Base-by-base conservation (phyloP, 371 early-diverging fungal genomes). In the Mucor irregularis region DNA sequence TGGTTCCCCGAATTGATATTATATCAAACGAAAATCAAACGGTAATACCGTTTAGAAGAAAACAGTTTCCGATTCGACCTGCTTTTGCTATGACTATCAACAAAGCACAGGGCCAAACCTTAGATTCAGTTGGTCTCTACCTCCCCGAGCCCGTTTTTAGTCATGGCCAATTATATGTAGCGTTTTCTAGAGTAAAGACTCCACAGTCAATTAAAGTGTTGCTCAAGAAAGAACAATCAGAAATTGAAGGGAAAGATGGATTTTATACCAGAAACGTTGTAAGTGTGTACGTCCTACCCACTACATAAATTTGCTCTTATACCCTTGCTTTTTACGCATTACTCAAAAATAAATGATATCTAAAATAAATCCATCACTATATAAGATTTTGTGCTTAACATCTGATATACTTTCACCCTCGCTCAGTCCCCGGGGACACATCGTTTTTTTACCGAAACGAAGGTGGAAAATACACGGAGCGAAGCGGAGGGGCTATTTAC, bases 81-180 rank as follows among this genome's bases (percentile, higher is more conserved):
- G 65, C 68, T 0, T 67, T 64, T 56, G 52, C 53, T 0, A 60
- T 71, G 58, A 64, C 56, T 8, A 62, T 71, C 22, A 65, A 71
- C 42, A 71, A 67, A 46, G 17, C 68, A 0, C 68, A 67, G 56
- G 68, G 66, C 5, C 63, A 71, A 29, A 62, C 61, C 6, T 47
- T 68, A 9, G 39, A 53, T n/a, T 26, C 5, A 0, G 58, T 62
- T 9, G 68, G 65, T 5, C 13, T 71, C 4, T 71, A 67, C 50
- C 44, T 69, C 5, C 62, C 61, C 3, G 33, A n/a, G 2, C 33
- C 49, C 22, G 58, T 58, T 5, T 45, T 45, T n/a, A 45, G 45
- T 25, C 45, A 45, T 25, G 6, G 26, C 26, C 45, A 45, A 25
- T 2, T 45, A 28, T 45, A 45, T 26, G 45, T 45, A 26, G 29